These are phyloP conservation scores for Lentinula guzmanii DNA, from an alignment of 768 basidiomycete species.

Conservation along the genomic window DNA sequence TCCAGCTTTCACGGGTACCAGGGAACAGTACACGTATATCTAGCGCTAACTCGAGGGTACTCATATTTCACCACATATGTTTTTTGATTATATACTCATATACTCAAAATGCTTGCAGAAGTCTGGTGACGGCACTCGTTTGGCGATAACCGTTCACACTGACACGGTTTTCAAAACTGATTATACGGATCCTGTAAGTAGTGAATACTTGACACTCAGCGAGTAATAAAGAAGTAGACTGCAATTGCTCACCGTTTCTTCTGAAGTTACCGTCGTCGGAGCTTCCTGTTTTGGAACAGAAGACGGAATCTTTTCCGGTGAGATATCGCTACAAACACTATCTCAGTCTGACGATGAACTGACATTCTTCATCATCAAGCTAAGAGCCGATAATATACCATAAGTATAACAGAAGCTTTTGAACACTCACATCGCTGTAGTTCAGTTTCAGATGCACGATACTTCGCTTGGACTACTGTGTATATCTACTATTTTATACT, in stretches of 20 bases:
- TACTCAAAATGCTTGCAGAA: not conserved
- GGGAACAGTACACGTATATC: slow-evolving; percentile 6
- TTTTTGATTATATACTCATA: not conserved
- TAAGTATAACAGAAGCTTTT: too few relatives aligned
- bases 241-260: not conserved
- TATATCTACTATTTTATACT: too few relatives aligned
- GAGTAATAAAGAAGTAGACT: too few relatives aligned
- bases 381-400: not conserved
- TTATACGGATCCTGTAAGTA: slow-evolving; percentile 16
- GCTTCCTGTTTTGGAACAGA: not conserved
- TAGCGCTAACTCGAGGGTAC: not conserved
- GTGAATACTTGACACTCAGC: not conserved
- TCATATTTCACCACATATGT: not conserved
- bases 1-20: slow-evolving; percentile 27
- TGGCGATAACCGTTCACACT: slow-evolving; percentile 26
- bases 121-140: not conserved
- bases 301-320: not conserved
- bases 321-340: not conserved
- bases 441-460: too few relatives aligned
- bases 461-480: too few relatives aligned
- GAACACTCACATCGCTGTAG: too few relatives aligned
- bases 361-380: not conserved
- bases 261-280: not conserved
- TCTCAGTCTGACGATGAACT: not conserved
- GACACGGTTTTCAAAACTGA: slow-evolving; percentile 27